phyloP scores from a whole-genome alignment of 805 yeast species.

The Priceomyces fermenticarens region DNA sequence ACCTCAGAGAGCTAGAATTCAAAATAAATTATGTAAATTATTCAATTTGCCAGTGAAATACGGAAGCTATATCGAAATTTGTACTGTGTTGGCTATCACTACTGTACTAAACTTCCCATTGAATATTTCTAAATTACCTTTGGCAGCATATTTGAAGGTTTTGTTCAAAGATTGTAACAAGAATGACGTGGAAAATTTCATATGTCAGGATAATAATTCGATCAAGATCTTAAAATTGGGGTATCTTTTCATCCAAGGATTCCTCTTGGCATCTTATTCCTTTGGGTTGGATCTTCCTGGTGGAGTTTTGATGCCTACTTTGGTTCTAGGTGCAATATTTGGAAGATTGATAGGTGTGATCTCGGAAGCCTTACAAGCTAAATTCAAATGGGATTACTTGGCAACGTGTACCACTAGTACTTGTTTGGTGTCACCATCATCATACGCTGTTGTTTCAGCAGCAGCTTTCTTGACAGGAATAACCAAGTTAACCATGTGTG shows the following conservation, averaged over 20 bases:
- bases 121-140: slow-evolving; percentile 50
- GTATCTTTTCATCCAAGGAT: slow-evolving; percentile 48
- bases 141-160: slow-evolving; percentile 54
- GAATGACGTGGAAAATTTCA: slow-evolving; percentile 22
- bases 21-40: slow-evolving; percentile 17
- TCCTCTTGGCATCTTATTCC: slow-evolving; percentile 61
- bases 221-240: slow-evolving; percentile 25
- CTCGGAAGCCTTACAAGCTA: slow-evolving; percentile 46
- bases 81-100: slow-evolving; percentile 47
- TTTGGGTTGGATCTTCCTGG: slow-evolving; percentile 71
- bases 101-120: slow-evolving; percentile 55
- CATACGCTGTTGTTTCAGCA: slow-evolving; percentile 86
- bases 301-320: slow-evolving; percentile 62
- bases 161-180: slow-evolving; percentile 66
- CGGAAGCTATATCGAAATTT: slow-evolving; percentile 46
- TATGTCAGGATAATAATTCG: slow-evolving; percentile 29
- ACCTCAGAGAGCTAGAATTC: slow-evolving; percentile 31
- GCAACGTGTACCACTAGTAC: slow-evolving; percentile 42
- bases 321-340: slow-evolving; percentile 58
- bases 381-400: slow-evolving; percentile 26
- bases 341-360: slow-evolving; percentile 58
- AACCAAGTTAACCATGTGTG: slow-evolving; percentile 74
- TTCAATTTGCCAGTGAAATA: slow-evolving; percentile 13
- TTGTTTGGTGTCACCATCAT: slow-evolving; percentile 76
- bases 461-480: slow-evolving; percentile 80